These are phyloP conservation scores for Teratosphaeria pseudoeucalypti DNA, from an alignment of 2,329 filamentous ascomycete species.

Conservation along the genomic window DNA sequence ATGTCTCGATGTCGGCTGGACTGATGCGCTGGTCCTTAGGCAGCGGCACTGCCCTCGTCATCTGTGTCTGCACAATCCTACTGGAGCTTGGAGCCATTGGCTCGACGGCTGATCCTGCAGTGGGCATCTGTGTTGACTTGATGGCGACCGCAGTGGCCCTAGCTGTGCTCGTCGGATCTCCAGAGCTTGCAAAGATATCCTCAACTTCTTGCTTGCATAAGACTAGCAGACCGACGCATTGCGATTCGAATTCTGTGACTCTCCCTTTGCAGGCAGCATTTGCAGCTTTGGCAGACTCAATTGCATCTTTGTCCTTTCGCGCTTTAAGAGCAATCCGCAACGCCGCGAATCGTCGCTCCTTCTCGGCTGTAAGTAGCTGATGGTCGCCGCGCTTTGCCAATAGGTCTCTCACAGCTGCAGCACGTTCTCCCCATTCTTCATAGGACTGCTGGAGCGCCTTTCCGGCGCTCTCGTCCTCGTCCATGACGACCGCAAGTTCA, in stretches of 20 bases:
- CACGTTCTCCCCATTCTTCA: constrained; percentile 9
- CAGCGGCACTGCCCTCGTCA: constrained; percentile 10
- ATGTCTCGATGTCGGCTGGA: constrained; percentile 7
- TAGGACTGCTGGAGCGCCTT: constrained; percentile 10
- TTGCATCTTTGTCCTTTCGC: constrained; percentile 9
- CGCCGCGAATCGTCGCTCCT: constrained; percentile 11
- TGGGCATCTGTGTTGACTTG: constrained; percentile 19
- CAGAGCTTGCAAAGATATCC: constrained; percentile 3
- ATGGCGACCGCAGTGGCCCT: constrained; percentile 14
- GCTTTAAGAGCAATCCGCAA: constrained; percentile 15
- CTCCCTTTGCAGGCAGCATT: constrained; percentile 16
- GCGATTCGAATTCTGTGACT: constrained; percentile 14
- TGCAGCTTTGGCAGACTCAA: constrained; percentile 16
- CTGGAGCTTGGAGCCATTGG: constrained; percentile 16
- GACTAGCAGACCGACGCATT: constrained; percentile 15
- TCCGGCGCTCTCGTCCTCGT: constrained; percentile 11
- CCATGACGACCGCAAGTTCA: constrained; percentile 12
- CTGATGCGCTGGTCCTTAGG: constrained; percentile 4
- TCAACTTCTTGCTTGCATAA: constrained; percentile 15
- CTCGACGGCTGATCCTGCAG: background rate
- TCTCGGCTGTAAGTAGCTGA: constrained; percentile 12
- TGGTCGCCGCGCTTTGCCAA: constrained; percentile 10
- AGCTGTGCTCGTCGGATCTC: background rate
- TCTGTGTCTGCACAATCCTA: constrained; percentile 24
- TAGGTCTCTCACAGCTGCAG: constrained; percentile 10